phyloP scores from a whole-genome alignment of 345 rosid species.

The Moringa oleifera region DNA sequence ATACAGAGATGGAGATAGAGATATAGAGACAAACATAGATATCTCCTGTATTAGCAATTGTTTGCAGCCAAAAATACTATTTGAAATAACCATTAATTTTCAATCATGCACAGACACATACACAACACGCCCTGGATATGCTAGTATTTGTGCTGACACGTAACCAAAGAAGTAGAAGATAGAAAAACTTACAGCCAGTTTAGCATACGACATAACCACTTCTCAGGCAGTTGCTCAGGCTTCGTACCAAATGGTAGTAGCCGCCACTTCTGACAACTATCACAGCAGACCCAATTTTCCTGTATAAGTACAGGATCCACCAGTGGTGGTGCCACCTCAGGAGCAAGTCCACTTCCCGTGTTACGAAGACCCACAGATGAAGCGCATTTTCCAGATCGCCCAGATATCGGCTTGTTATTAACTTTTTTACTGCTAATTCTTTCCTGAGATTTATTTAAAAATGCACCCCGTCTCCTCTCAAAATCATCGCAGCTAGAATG shows the following conservation, averaged over 20 bases:
- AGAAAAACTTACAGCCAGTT: slow-evolving; percentile 87
- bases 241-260: slow-evolving; percentile 73
- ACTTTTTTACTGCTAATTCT: slow-evolving; percentile 32
- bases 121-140: too few relatives aligned
- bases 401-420: slow-evolving; percentile 20
- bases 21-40: too few relatives aligned
- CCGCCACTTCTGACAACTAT: slow-evolving; percentile 86
- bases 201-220: slow-evolving; percentile 95
- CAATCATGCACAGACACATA: too few relatives aligned
- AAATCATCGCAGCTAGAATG: slow-evolving; percentile 14
- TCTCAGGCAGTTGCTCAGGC: slow-evolving; percentile 71
- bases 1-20: too few relatives aligned
- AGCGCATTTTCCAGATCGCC: slow-evolving; percentile 25
- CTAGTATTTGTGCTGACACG: too few relatives aligned
- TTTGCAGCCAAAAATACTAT: too few relatives aligned
- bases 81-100: too few relatives aligned
- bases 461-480: slow-evolving; percentile 21
- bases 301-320: slow-evolving; percentile 49
- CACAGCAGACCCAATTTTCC: slow-evolving; percentile 90
- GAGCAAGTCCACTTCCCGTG: slow-evolving; percentile 23
- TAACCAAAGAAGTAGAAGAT: neutral
- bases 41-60: too few relatives aligned
- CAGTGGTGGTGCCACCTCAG: slow-evolving; percentile 34
- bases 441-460: slow-evolving; percentile 30
- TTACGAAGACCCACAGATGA: slow-evolving; percentile 14